These are phyloP conservation scores for Nicotiana tomentosiformis DNA, from an alignment of 257 asterid species.

Conservation along the genomic window DNA sequence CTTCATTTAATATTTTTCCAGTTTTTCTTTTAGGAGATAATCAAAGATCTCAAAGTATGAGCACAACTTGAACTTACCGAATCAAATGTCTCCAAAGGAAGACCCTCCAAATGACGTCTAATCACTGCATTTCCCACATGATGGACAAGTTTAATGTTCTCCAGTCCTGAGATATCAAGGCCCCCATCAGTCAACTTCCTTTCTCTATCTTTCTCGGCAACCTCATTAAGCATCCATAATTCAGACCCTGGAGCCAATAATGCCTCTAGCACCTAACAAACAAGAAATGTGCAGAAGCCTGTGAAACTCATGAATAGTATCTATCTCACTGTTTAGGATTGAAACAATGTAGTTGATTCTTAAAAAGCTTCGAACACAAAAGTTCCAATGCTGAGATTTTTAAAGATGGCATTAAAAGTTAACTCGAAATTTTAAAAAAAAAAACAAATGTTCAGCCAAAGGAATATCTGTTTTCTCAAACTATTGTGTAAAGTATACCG, in stretches of 20 bases:
- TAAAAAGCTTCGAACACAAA: neutral
- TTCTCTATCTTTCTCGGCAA: conserved; percentile 71
- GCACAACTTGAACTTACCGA: conserved; percentile 62
- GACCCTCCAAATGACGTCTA: conserved; percentile 85
- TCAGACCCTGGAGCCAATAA: conserved; percentile 83
- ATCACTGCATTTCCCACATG: conserved; percentile 92
- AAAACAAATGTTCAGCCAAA: neutral
- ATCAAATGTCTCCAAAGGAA: conserved; percentile 94
- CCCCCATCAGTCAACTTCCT: conserved; percentile 86
- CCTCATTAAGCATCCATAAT: conserved; percentile 96
- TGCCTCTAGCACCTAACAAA: conserved; percentile 76
- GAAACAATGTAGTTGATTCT: neutral
- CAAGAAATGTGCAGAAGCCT: neutral
- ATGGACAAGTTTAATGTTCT: conserved; percentile 78
- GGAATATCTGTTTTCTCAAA: neutral
- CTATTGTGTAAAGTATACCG: neutral
- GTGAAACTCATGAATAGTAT: conserved; percentile 1
- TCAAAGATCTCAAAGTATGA: conserved; percentile 11
- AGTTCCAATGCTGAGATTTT: neutral
- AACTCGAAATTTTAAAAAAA: neutral
- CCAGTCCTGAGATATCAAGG: conserved; percentile 73
- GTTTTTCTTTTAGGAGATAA: neutral
- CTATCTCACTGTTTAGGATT: neutral
- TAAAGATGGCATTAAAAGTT: neutral
- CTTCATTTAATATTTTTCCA: neutral